Evolutionary conservation across 1,284 basidiomycete species (phyloP), one percentile per base, ranked within the genome.

Genomic region (Cryptococcus sp.): DNA sequence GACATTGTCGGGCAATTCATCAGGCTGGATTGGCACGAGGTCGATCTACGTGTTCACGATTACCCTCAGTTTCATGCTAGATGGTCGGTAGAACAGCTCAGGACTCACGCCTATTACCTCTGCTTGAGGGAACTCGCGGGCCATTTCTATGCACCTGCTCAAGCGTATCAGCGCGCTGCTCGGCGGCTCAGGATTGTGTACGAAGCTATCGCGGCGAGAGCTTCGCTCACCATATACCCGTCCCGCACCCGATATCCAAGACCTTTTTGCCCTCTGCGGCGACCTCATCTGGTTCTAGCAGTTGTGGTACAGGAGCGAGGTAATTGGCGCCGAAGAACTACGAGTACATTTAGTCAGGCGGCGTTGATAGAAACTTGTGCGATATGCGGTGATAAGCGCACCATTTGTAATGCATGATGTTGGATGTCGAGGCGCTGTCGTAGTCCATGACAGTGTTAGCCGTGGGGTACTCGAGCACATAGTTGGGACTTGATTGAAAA

Each of bases 61-160:
- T 5, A 23, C 20, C 11, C 46, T 47, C 5, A 27, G 46, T 23
- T 11, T 22, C 17, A 15, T 15, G 46, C 17, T 19, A 27, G 31
- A 31, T 23, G 27, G 40, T 35, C 7, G 31, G 13, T 10, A 35
- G 8, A 4, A 22, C 22, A 22, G 3, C 3, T 23, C 17, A 45
- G 3, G 52, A 46, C 45, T 19, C 39, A 56, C 38, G 16, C 48
- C 55, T 17, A 48, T 39, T 41, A 57, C 40, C 17, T 62, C 50
- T 7, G 51, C 60, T 8, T 55, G 42, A 1, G 56, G 60, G 47
- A 62, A 62, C 44, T 62, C 60, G 11, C 40, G 46, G 2, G 56
- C 60, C 56, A 62, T 62, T 50, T 62, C 60, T n/a, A 40, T 41
- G 39, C 44, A 46, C 31, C 31, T 35, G 40, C 45, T 48, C 23